Base-by-base conservation (phyloP, 192 early-diverging fungal species). In the Coemansia nantahalensis region DNA sequence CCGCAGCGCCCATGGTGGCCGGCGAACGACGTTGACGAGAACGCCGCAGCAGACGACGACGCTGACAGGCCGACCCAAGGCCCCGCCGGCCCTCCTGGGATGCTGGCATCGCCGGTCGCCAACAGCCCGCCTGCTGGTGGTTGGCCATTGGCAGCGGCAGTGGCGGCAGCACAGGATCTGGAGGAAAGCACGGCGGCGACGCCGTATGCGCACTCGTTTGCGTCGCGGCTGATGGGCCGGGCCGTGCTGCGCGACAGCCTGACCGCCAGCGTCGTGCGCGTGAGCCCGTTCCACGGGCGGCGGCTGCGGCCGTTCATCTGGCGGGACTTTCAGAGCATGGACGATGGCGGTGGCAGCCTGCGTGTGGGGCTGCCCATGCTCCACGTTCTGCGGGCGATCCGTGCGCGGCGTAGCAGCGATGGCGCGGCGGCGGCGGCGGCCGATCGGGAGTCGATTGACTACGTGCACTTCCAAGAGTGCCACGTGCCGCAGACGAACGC, bases 241-340 rank as follows among this genome's bases (percentile, higher is more conserved):
- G 80, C 82, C 13, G 74, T 79, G 13, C 59, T 77, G 30, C 52
- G 65, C 26, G 59, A 56, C 49, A 86, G 84, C 24, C 58, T 86
- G 39, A 86, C 85, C 11, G 51, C 77, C 7, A 65, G 65, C 8
- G 74, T 79, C 13, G 38, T 85, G 5, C 74, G 76, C 59, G 59
- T 81, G 12, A 86, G 86, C 35, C 82, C 87, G 2, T 91, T 85
- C 62, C 82, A 85, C 24, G 89, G 87, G 24, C 81, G 84, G 15
- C 75, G 75, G 23, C 65, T 93, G n/a, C 80, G 80, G 31, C 88
- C 91, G n/a, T 91, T 79, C 68, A 93, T 95, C 41, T 86, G 86
- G 69, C 70, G 90, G 8, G 86, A 93, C n/a, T 58, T 81, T 66
- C 47, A 79, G 63, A 11, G 48, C n/a, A n/a, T n/a, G n/a, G n/a